These are phyloP conservation scores for Pichia rugopelliculosa DNA, from an alignment of 805 yeast species.

Conservation along the genomic window DNA sequence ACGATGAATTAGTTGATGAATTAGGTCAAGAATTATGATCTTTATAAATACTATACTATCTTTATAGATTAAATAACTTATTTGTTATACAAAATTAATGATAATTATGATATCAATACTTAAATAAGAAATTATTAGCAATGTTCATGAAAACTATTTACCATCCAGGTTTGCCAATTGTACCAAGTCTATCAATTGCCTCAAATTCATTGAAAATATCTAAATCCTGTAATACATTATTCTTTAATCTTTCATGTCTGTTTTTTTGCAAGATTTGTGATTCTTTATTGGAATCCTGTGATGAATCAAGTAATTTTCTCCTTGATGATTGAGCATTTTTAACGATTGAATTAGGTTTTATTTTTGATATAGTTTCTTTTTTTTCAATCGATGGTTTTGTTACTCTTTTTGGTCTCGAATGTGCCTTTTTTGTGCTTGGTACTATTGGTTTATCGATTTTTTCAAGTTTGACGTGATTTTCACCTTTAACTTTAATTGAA, in stretches of 20 bases:
- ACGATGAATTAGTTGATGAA: constrained; percentile 47
- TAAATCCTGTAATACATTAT: constrained; percentile 1
- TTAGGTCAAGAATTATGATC: constrained; percentile 31
- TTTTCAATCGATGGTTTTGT: background rate
- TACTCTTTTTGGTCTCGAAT: background rate
- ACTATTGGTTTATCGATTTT: background rate
- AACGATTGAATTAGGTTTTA: background rate
- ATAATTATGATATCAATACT: background rate
- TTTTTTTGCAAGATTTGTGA: background rate
- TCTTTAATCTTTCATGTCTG: background rate
- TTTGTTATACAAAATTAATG: background rate
- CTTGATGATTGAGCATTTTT: background rate
- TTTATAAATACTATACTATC: background rate
- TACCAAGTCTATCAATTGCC: constrained; percentile 6
- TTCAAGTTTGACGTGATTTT: background rate
- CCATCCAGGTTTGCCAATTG: constrained; percentile 5
- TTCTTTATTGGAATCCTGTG: background rate
- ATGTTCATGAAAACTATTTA: background rate
- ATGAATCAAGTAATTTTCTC: constrained; percentile 7
- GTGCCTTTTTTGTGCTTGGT: background rate
- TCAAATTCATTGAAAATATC: constrained; percentile 12
- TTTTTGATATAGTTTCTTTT: too few relatives aligned
- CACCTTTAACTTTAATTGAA: background rate
- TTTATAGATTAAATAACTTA: background rate
- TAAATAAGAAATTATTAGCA: constrained; percentile 1